A percentile compares a stretch with the other conserved stretches of the same genome.
Conservation (phyloP, 2,329 filamentous ascomycete species). For the Ophiostoma fasciatum region DNA sequence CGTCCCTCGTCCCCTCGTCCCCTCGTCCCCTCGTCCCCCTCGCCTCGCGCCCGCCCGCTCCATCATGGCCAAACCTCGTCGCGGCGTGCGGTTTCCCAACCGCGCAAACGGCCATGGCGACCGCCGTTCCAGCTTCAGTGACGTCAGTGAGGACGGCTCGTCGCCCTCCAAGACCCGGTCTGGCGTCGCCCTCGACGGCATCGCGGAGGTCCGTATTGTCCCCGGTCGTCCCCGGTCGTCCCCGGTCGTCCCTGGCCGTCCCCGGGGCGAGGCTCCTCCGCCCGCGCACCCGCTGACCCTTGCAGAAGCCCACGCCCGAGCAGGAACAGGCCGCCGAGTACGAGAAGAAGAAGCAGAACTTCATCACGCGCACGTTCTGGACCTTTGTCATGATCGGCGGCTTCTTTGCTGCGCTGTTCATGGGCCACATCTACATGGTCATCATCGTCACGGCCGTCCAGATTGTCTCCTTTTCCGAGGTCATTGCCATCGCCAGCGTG, state of each 20-base stretch:
- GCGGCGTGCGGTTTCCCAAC: conserved; percentile 41
- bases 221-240: conserved; percentile 3
- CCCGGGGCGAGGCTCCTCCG: too few relatives aligned
- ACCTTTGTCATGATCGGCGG: conserved; percentile 90
- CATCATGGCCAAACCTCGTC: conserved; percentile 24
- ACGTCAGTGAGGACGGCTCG: conserved; percentile 22
- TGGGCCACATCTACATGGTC: conserved; percentile 95
- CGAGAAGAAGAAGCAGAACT: conserved; percentile 97
- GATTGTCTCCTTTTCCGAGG: conserved; percentile 97
- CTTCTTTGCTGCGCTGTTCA: conserved; percentile 87
- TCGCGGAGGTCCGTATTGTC: conserved; percentile 20
- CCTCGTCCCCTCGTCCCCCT: not conserved
- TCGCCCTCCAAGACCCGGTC: conserved; percentile 15
- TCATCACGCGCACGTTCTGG: conserved; percentile 94
- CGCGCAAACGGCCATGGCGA: conserved; percentile 36
- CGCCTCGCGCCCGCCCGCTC: not conserved
- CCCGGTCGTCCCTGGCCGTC: too few relatives aligned
- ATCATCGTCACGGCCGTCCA: conserved; percentile 84
- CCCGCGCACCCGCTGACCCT: not conserved
- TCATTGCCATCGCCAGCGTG: conserved; percentile 93
- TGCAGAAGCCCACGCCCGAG: conserved; percentile 27
- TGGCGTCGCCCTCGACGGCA: conserved; percentile 20
- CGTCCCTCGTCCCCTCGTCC: not conserved
- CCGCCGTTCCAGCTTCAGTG: conserved; percentile 56
- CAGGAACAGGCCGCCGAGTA: conserved; percentile 49